Conservation (phyloP, 2,329 filamentous ascomycete genomes). For the Monilinia vaccinii-corymbosi region DNA sequence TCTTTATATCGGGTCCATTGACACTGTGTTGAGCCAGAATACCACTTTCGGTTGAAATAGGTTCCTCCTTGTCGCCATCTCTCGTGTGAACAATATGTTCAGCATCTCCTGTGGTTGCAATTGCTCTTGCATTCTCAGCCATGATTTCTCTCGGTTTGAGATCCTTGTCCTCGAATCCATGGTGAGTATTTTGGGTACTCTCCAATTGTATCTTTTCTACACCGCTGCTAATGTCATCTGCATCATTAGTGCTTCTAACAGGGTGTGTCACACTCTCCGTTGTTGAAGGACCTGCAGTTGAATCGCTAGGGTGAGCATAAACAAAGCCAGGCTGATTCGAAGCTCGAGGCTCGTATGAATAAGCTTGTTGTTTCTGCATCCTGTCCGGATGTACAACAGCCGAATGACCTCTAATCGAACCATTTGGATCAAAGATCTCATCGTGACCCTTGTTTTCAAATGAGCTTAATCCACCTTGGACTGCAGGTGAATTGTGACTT, state of each 20-base stretch:
- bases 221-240: slow-evolving; percentile 1
- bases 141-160: slow-evolving; percentile 13
- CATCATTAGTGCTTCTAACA: not conserved
- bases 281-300: slow-evolving; percentile 15
- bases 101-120: slow-evolving; percentile 20
- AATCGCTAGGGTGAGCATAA: not conserved
- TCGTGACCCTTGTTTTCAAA: slow-evolving; percentile 18
- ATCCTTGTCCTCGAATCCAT: slow-evolving; percentile 15
- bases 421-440: slow-evolving; percentile 26
- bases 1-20: slow-evolving; percentile 17
- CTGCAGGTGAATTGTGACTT: slow-evolving; percentile 41
- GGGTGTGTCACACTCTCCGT: slow-evolving; percentile 14
- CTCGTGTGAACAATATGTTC: slow-evolving; percentile 20
- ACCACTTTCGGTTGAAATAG: not conserved
- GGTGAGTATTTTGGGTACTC: not conserved
- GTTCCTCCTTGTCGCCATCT: not conserved
- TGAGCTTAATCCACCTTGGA: slow-evolving; percentile 23
- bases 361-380: slow-evolving; percentile 13
- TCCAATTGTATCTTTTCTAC: slow-evolving; percentile 11
- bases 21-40: not conserved
- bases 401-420: slow-evolving; percentile 27
- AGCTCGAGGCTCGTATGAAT: slow-evolving; percentile 14
- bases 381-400: slow-evolving; percentile 15
- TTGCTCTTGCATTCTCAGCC: slow-evolving; percentile 19
- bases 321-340: slow-evolving; percentile 15